Evolutionary conservation across 2,329 filamentous ascomycete species (phyloP), one percentile per base, ranked within the genome.

Genomic region (Nigrospora sphaerica): DNA sequence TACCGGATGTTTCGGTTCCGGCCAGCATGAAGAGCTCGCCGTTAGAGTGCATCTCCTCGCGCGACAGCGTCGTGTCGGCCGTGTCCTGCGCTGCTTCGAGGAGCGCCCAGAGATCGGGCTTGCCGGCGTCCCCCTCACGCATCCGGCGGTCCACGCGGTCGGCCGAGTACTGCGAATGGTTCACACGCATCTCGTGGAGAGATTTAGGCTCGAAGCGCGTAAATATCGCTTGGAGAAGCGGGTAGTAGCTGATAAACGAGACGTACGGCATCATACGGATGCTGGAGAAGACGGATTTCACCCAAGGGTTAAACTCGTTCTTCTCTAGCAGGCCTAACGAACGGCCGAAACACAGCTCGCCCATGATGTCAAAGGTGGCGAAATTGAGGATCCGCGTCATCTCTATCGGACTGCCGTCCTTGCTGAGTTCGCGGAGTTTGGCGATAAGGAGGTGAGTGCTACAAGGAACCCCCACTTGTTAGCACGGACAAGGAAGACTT

Each of bases 361-460:
- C 54, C 52, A 54, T 57, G 31, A 54, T 43, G 33, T 57, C 54
- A 18, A 57, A 57, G 1, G 53, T 57, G 3, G 52, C 44, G 18
- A 54, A 53, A 31, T 57, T 52, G 42, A 49, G 52, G 47, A 49
- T 43, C 28, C 46, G 47, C 2, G 47, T 49, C 46, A 59, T 46
- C 10, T 57, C 52, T 39, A 58, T 41, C 46, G 10, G 55, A 38
- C 11, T 43, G 36, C 2, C 45, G 1, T 39, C 39, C 10, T 48
- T 45, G 14, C 47, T 46, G 6, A 54, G 44, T n/a, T 68, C 63
- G 14, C 55, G 55, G 33, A 72, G 52, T 38, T 62, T 65, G n/a
- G 55, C 47, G 36, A 68, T 58, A 40, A 72, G 61, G 39, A 16
- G 32, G 16, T 12, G 19, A 19, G 39, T 32, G 23, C 16, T 31